Evolutionary conservation across 1,284 basidiomycete genomes (phyloP).

Genomic region (Mrakiaceae sp.): DNA sequence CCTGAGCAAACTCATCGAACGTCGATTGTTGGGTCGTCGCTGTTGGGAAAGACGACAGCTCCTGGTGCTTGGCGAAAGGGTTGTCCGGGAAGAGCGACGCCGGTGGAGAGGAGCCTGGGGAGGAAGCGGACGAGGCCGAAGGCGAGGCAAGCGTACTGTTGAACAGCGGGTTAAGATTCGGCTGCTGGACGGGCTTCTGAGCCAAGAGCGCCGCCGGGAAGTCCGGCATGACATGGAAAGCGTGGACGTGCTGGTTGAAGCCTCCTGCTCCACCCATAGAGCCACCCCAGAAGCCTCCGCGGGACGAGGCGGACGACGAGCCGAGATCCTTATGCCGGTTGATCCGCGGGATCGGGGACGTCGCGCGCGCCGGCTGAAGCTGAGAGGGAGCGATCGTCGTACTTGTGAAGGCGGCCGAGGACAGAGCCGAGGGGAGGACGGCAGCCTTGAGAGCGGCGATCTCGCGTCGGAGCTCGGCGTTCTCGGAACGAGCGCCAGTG

Average conservation of each 20-base stretch:
- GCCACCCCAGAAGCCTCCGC: constrained; percentile 65
- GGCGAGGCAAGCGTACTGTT: constrained; percentile 33
- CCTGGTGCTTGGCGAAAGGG: not conserved
- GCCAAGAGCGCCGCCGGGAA: too few species aligned
- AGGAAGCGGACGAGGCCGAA: too few species aligned
- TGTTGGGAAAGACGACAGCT: constrained; percentile 19
- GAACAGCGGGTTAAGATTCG: constrained; percentile 70
- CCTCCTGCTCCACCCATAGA: constrained; percentile 51
- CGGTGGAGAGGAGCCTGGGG: too few species aligned
- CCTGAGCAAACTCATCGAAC: constrained; percentile 49
- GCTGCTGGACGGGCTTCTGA: constrained; percentile 39
- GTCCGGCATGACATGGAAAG: constrained; percentile 37
- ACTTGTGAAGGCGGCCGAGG: constrained; percentile 25
- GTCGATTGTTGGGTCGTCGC: constrained; percentile 25
- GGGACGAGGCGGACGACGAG: constrained; percentile 41
- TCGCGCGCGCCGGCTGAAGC: constrained; percentile 35
- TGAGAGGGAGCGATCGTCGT: constrained; percentile 30
- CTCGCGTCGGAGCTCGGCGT: constrained; percentile 65
- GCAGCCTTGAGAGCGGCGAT: constrained; percentile 70
- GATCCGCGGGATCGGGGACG: constrained; percentile 38
- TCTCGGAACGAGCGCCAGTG: constrained; percentile 65
- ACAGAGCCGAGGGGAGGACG: constrained; percentile 43
- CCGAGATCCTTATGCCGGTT: constrained; percentile 71
- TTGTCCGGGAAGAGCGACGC: too few species aligned
- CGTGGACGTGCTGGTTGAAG: constrained; percentile 51